Conservation (phyloP, 306 rosid genomes). For the Luffa acutangula region DNA sequence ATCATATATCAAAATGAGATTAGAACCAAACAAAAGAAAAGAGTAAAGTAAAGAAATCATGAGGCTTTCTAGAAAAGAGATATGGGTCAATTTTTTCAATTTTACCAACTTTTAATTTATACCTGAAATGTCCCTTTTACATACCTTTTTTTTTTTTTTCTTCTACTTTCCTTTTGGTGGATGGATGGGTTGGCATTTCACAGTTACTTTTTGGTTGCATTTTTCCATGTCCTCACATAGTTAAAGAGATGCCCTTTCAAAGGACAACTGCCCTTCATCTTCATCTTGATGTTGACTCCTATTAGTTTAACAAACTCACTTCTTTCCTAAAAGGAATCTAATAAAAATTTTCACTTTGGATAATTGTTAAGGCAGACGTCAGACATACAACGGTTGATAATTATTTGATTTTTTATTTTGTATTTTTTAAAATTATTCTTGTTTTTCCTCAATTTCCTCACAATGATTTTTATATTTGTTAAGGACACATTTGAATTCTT, state of each 20-base stretch:
- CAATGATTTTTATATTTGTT: too few relatives aligned
- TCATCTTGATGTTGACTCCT: not conserved
- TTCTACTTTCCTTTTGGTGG: not conserved
- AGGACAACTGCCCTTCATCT: not conserved
- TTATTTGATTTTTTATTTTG: too few relatives aligned
- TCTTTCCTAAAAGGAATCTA: not conserved
- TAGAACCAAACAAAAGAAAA: not conserved
- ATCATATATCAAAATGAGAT: not conserved
- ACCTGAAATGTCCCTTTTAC: not conserved
- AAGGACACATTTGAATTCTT: too few relatives aligned
- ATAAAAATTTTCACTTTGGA: not conserved
- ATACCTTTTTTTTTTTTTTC: not conserved
- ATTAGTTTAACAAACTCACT: not conserved
- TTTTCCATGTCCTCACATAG: not conserved
- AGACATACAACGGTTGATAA: too few relatives aligned
- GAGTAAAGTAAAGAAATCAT: not conserved
- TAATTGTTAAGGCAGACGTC: too few relatives aligned
- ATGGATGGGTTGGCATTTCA: not conserved
- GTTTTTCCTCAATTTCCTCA: too few relatives aligned
- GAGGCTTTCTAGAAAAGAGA: not conserved
- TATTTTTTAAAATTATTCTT: too few relatives aligned
- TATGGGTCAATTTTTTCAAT: not conserved
- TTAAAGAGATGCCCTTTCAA: not conserved
- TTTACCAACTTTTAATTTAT: not conserved
- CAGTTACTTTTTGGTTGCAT: not conserved